Conservation (phyloP, 345 rosid species). For the Clarkia xantiana region DNA sequence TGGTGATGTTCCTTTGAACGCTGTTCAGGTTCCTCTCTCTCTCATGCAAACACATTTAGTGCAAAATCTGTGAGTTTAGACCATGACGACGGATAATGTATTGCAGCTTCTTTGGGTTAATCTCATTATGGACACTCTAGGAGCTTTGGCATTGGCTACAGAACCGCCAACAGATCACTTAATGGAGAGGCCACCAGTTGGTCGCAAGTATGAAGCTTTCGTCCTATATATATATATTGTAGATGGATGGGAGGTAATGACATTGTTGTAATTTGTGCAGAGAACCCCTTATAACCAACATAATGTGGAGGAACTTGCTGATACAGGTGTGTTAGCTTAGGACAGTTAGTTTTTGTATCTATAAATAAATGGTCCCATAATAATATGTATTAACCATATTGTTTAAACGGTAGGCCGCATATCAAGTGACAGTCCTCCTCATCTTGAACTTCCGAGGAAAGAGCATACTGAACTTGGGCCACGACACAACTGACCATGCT, state of each 20-base stretch:
- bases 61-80: too few relatives aligned
- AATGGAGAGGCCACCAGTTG: conserved; percentile 80
- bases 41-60: too few relatives aligned
- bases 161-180: conserved; percentile 97
- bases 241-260: not conserved
- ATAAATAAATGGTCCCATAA: too few relatives aligned
- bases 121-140: conserved; percentile 98
- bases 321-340: conserved; percentile 43
- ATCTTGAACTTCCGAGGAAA: conserved; percentile 60
- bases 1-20: conserved; percentile 93
- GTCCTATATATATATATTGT: too few relatives aligned
- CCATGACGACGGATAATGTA: too few relatives aligned
- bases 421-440: conserved; percentile 71
- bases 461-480: conserved; percentile 37
- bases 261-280: conserved; percentile 20
- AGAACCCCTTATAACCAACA: conserved; percentile 90
- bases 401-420: conserved; percentile 41
- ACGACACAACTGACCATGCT: conserved; percentile 18
- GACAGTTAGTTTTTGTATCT: too few relatives aligned
- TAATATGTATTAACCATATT: not conserved
- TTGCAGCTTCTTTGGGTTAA: conserved; percentile 94
- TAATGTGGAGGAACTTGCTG: conserved; percentile 97
- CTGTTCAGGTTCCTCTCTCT: conserved; percentile 57
- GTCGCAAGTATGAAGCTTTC: conserved; percentile 45
- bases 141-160: conserved; percentile 94